Base-by-base conservation (phyloP, 108 stramenopile genomes). In the Skeletonema potamos region DNA sequence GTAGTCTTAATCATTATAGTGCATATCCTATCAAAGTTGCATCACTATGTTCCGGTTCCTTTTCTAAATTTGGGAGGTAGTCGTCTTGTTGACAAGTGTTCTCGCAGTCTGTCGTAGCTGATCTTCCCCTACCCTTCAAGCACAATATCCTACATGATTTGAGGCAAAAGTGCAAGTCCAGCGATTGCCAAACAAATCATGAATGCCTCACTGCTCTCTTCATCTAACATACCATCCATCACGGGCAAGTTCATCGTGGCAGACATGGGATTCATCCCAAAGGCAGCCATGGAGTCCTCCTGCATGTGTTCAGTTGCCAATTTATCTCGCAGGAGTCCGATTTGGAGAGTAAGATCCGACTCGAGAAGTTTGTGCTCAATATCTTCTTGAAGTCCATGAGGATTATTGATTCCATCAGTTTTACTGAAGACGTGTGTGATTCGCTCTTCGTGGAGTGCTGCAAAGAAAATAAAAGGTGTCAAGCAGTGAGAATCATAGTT, bases 111-210 rank as follows among this genome's bases (percentile, higher is more conserved):
- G 0, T 15, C 39, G 13, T 41, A n/a, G 18, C 18, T 46, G 44
- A 46, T 41, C 34, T 34, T 41, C 2, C 39, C 2, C 0, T 2
- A 41, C 8, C 9, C 13, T 41, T 51, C 48, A 22, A 1, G 22
- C n/a, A 8, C 48, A 51, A 51, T 7, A 18, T 51, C 18, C 7
- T 24, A 22, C 48, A 77, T 18, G 29, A 77, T 22, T 12, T 65
- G 68, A 30, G 76, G 76, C 68, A 77, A 59, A 28, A 77, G 29
- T 29, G 76, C 76, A 68, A 77, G 64, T 3, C 28, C 76, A 17
- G 68, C 68, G 65, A 77, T 77, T 3, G 46, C 64, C 57, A 77
- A 69, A 54, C 76, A 77, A 63, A 77, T 77, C 69, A 77, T 70
- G 32, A 77, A 11, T 15, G 76, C 54, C 69, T 77, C 76, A 43